Evolutionary conservation across 768 basidiomycete species (phyloP).

Genomic region (Aureoboletus auriporus): DNA sequence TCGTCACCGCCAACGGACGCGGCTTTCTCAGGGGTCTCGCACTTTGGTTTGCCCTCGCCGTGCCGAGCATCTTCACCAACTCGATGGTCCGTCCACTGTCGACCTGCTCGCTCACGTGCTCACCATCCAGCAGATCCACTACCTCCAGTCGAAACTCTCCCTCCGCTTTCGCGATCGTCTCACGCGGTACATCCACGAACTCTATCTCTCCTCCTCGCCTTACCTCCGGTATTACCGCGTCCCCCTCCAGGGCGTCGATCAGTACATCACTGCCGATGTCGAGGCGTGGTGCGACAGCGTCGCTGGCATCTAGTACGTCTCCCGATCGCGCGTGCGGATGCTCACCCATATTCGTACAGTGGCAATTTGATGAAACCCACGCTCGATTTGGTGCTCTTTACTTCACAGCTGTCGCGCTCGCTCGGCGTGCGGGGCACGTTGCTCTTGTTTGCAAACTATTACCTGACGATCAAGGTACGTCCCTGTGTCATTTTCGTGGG

Average conservation of each 20-base stretch:
- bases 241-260: conserved; percentile 74
- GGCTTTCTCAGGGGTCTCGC: conserved; percentile 81
- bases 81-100: conserved; percentile 60
- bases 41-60: conserved; percentile 85
- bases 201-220: conserved; percentile 78
- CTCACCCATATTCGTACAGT: conserved; percentile 35
- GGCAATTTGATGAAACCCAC: conserved; percentile 93
- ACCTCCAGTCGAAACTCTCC: conserved; percentile 83
- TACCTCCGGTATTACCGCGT: conserved; percentile 67
- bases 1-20: conserved; percentile 81
- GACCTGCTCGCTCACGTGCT: background rate
- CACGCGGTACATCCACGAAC: conserved; percentile 86
- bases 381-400: conserved; percentile 88
- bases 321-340: background rate
- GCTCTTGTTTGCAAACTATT: conserved; percentile 80
- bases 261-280: conserved; percentile 92
- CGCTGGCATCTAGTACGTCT: conserved; percentile 78
- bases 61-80: conserved; percentile 95
- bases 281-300: conserved; percentile 85
- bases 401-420: conserved; percentile 82
- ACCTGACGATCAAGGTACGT: conserved; percentile 60
- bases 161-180: conserved; percentile 80
- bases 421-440: conserved; percentile 82
- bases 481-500: background rate
- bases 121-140: conserved; percentile 60